Base-by-base conservation (phyloP, 2,329 filamentous ascomycete species). In the Colletotrichum sp. region DNA sequence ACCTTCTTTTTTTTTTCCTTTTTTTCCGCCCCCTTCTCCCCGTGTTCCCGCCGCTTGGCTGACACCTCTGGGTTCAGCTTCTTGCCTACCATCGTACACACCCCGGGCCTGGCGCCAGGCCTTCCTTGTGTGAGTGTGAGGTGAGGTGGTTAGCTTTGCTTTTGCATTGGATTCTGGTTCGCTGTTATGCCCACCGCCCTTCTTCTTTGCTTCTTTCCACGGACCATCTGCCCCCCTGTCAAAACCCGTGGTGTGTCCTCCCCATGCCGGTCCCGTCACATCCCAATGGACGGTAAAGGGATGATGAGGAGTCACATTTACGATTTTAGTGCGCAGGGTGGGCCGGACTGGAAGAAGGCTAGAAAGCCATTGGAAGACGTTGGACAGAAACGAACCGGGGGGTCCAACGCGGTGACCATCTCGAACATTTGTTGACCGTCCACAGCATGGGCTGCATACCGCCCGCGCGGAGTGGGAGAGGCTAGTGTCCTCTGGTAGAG, bases 101-200 rank as follows among this genome's bases (percentile, higher is more conserved):
- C 55, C 55, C 44, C n/a, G n/a, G 44, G 44, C 44, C 44, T 52
- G 44, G 44, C 44, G n/a, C 44, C 44, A 52, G 44, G 44, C 25
- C 55, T 59, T 30, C 25, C 55, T 59, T 36, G 34, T 74, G 74
- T 55, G 12, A 73, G 25, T 48, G 55, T 32, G 39, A 67, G 39
- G 57, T 72, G 70, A 52, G 64, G 52, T 52, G 48, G 64, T 68
- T 73, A 68, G 57, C 64, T 73, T 73, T 75, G 70, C 73, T 69
- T 73, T 69, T 74, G 57, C 71, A 69, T 69, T 13, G 39, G 39
- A 44, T 44, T 59, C 44, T 61, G 63, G 59, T 60, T 64, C 34
- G 67, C 44, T 68, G 64, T 68, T 74, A 74, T 30, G 71, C 15
- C 74, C 74, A 76, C 74, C 74, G 74, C 74, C 72, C 55, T 76